Evolutionary conservation across 306 rosid genomes (phyloP).

Genomic region (Quercus aquifolioides): DNA sequence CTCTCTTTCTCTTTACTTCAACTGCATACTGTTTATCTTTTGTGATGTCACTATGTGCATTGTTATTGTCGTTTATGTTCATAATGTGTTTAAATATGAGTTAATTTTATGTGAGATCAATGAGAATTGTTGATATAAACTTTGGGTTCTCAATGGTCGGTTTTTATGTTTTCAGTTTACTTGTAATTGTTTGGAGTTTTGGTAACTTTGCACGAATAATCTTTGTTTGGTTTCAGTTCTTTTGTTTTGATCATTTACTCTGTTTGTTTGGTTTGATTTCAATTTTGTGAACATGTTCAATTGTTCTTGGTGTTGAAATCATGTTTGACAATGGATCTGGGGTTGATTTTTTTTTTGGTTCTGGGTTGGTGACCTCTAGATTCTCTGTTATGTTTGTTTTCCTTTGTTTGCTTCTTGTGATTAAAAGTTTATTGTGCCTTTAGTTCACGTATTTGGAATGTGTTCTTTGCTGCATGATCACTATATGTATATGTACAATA

Average conservation of each 20-base stretch:
- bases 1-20: slow-evolving; percentile 7
- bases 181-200: slow-evolving; percentile 27
- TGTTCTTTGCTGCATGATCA: slow-evolving; percentile 3
- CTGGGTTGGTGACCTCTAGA: slow-evolving; percentile 18
- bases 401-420: not conserved
- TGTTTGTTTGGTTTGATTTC: slow-evolving; percentile 13
- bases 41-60: slow-evolving; percentile 17
- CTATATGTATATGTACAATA: slow-evolving; percentile 17
- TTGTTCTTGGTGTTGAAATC: slow-evolving; percentile 15
- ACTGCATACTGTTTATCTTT: slow-evolving; percentile 17
- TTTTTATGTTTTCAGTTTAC: slow-evolving; percentile 19
- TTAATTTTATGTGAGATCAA: slow-evolving; percentile 3
- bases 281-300: not conserved
- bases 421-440: slow-evolving; percentile 1
- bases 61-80: slow-evolving; percentile 19
- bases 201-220: slow-evolving; percentile 13
- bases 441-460: not conserved
- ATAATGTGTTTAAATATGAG: slow-evolving; percentile 16
- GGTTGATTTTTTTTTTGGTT: slow-evolving; percentile 17
- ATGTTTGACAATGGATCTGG: slow-evolving; percentile 41
- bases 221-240: slow-evolving; percentile 22
- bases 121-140: slow-evolving; percentile 20
- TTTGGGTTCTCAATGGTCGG: slow-evolving; percentile 30
- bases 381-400: not conserved
- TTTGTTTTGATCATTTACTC: slow-evolving; percentile 13